Conservation (phyloP, 768 basidiomycete genomes). For the Suillus americanus region DNA sequence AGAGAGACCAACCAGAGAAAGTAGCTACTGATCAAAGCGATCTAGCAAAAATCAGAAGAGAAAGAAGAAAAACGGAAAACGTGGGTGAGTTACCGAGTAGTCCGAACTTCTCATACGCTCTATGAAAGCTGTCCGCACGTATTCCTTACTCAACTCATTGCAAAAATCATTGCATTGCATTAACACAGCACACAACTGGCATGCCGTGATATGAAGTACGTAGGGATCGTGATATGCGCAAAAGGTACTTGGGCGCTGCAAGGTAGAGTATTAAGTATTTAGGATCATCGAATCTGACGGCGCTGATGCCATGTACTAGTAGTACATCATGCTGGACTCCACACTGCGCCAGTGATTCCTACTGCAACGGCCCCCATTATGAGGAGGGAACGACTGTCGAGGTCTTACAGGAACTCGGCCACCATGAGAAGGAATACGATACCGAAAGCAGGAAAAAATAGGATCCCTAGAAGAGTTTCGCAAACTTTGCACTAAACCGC, state of each 20-base stretch:
- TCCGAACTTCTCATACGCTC: conserved; percentile 4
- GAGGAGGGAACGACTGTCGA: background rate
- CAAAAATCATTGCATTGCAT: background rate
- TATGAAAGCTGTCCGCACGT: background rate
- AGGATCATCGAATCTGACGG: background rate
- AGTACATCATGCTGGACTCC: conserved; percentile 13
- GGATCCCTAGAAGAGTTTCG: conserved; percentile 16
- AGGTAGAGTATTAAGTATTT: background rate
- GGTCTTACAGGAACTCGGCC: background rate
- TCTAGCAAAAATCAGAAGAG: conserved; percentile 9
- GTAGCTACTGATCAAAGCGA: conserved; percentile 4
- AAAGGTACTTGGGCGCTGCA: background rate
- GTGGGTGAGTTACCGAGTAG: background rate
- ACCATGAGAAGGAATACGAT: conserved; percentile 15
- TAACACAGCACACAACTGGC: background rate
- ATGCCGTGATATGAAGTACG: background rate
- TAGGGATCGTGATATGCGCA: background rate
- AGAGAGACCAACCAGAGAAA: conserved; percentile 5
- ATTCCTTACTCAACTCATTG: background rate
- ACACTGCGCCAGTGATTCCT: conserved; percentile 29
- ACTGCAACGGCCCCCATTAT: conserved; percentile 19
- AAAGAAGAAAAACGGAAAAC: conserved; percentile 9
- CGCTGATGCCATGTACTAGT: background rate
- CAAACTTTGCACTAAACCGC: conserved; percentile 17
- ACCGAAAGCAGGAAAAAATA: conserved; percentile 19